Evolutionary conservation across 2,329 filamentous ascomycete species (phyloP).

Genomic region (Fusarium bactridioides): DNA sequence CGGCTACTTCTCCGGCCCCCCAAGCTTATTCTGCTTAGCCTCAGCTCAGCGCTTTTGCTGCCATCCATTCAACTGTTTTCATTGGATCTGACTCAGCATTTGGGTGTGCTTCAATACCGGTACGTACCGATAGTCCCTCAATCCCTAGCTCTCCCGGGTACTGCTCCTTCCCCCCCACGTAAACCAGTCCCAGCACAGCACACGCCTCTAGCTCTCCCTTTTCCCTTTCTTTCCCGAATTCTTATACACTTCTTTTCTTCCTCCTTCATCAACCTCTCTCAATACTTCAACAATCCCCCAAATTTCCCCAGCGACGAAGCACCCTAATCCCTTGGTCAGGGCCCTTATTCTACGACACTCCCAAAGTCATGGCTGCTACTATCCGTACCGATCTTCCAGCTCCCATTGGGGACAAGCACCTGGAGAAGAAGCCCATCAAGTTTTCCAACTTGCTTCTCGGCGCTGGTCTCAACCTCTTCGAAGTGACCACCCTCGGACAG

Average conservation of each 20-base stretch:
- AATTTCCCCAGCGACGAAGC: slow-evolving; percentile 76
- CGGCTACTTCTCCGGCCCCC: slow-evolving; percentile 16
- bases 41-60: slow-evolving; percentile 19
- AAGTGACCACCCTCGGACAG: slow-evolving; percentile 74
- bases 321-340: slow-evolving; percentile 98
- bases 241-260: slow-evolving; percentile 8
- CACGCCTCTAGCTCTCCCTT: slow-evolving; percentile 37
- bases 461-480: slow-evolving; percentile 94
- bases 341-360: slow-evolving; percentile 64
- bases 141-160: slow-evolving; percentile 13
- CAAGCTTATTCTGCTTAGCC: slow-evolving; percentile 23
- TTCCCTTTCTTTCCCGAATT: slow-evolving; percentile 10
- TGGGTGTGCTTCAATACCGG: neutral
- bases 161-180: slow-evolving; percentile 23
- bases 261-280: slow-evolving; percentile 29
- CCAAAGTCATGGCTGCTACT: slow-evolving; percentile 71
- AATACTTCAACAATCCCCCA: slow-evolving; percentile 6
- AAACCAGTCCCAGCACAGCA: slow-evolving; percentile 18
- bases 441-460: slow-evolving; percentile 98
- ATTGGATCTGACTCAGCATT: slow-evolving; percentile 34
- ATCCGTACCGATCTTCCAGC: slow-evolving; percentile 62
- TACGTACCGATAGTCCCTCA: slow-evolving; percentile 13
- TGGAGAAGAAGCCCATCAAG: slow-evolving; percentile 99
- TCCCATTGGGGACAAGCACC: slow-evolving; percentile 58
- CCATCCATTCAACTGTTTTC: slow-evolving; percentile 21